Conservation (phyloP, 129 eudicot species). For the Flaveria bidentis region DNA sequence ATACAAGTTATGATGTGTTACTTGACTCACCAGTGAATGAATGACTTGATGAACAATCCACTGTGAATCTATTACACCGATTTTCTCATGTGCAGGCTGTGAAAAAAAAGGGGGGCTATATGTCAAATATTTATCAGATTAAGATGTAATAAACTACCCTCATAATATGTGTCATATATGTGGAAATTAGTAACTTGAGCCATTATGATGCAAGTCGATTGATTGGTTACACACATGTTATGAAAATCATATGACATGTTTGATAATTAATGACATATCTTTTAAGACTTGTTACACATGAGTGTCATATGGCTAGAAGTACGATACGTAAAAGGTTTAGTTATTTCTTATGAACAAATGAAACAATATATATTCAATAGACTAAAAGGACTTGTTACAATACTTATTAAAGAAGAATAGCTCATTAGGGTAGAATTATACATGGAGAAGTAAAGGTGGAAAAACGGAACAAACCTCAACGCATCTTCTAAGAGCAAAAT, state of each 20-base stretch:
- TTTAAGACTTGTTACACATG: too few species aligned
- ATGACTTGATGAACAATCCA: constrained; percentile 64
- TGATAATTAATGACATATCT: too few species aligned
- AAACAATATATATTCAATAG: not conserved
- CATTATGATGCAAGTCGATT: not conserved
- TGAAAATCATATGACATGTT: not conserved
- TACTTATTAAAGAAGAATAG: not conserved
- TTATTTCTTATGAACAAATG: not conserved
- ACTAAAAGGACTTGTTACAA: not conserved
- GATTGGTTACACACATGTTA: too few species aligned
- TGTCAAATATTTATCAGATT: not conserved
- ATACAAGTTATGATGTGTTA: constrained; percentile 12
- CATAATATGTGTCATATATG: not conserved
- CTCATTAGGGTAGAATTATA: not conserved
- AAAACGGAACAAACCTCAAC: constrained; percentile 51
- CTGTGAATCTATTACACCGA: constrained; percentile 67
- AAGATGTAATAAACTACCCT: not conserved
- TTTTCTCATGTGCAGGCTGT: constrained; percentile 76
- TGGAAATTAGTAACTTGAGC: too few species aligned
- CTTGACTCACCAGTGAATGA: constrained; percentile 61
- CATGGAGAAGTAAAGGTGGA: not conserved
- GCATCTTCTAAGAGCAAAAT: constrained; percentile 92
- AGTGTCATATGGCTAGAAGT: not conserved
- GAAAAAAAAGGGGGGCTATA: not conserved
- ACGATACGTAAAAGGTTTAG: not conserved